Percentiles rank a stretch among this genome's conserved stretches.
These are phyloP conservation scores for Capniomyces stellatus DNA, from an alignment of 371 early-diverging fungal genomes.

Conservation along the genomic window DNA sequence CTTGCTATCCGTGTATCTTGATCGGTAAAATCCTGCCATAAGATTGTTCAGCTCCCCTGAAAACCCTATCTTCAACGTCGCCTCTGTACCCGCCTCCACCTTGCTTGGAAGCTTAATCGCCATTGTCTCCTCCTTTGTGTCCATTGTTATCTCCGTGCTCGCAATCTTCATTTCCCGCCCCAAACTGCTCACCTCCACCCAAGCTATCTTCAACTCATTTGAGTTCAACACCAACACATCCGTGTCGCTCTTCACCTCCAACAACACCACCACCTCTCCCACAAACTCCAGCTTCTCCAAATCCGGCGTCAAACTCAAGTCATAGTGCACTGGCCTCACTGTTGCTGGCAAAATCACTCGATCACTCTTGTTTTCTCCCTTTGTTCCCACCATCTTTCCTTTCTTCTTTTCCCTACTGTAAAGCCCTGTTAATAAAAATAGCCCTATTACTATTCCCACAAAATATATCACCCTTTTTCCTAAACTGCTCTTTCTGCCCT, in stretches of 20 bases:
- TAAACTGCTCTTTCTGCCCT: neutral
- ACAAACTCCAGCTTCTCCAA: slow-evolving; percentile 41
- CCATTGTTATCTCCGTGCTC: slow-evolving; percentile 41
- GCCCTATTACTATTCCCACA: neutral
- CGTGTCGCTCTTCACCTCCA: slow-evolving; percentile 23
- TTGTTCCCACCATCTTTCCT: neutral
- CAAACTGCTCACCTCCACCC: slow-evolving; percentile 5
- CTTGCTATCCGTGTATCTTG: slow-evolving; percentile 38
- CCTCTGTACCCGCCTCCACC: slow-evolving; percentile 27
- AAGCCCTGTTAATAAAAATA: neutral
- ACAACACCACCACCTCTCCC: slow-evolving; percentile 33
- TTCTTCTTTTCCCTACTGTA: neutral
- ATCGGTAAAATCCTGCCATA: slow-evolving; percentile 75
- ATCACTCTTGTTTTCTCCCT: slow-evolving; percentile 3
- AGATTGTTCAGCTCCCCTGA: slow-evolving; percentile 56
- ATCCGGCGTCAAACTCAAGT: slow-evolving; percentile 46
- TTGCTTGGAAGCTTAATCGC: slow-evolving; percentile 47
- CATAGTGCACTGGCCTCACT: slow-evolving; percentile 59
- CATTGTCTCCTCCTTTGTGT: slow-evolving; percentile 47
- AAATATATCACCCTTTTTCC: neutral
- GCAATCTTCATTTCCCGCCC: neutral
- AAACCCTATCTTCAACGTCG: slow-evolving; percentile 34
- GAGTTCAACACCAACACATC: slow-evolving; percentile 31
- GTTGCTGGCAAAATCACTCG: slow-evolving; percentile 44
- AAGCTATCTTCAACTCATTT: slow-evolving; percentile 42